Conservation (phyloP, 2,329 filamentous ascomycete species). For the Neocucurbitaria cava region DNA sequence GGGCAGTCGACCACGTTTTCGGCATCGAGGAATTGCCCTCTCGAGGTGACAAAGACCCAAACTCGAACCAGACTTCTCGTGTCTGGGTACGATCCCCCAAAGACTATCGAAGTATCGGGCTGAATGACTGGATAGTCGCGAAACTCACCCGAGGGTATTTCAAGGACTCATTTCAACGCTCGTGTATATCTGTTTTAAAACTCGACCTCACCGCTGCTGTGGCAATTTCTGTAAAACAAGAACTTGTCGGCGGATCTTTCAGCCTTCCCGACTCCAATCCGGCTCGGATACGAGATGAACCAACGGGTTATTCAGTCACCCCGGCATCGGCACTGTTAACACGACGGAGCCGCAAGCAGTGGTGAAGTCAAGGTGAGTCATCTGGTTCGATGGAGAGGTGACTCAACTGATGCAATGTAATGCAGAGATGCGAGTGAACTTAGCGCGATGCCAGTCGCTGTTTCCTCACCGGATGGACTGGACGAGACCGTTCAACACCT, state of each 20-base stretch:
- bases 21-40: no score
- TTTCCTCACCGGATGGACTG: constrained; percentile 65
- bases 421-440: constrained; percentile 82
- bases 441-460: constrained; percentile 84
- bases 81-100: no score
- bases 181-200: constrained; percentile 43
- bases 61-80: no score
- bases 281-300: constrained; percentile 71
- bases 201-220: constrained; percentile 65
- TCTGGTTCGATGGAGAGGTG: neutral
- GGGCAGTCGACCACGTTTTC: no score
- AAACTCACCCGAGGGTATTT: constrained; percentile 38
- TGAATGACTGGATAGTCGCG: constrained; percentile 59
- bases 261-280: constrained; percentile 49
- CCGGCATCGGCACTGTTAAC: constrained; percentile 78
- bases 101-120: no score
- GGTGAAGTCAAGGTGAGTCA: constrained; percentile 50
- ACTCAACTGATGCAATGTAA: constrained; percentile 15
- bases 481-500: constrained; percentile 73
- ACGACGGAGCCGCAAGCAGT: constrained; percentile 75
- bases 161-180: neutral
- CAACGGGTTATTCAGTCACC: constrained; percentile 82
- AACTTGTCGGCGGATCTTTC: constrained; percentile 76
- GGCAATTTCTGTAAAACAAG: constrained; percentile 80
- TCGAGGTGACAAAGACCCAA: no score